Base-by-base conservation (phyloP, 1,139 yeast genomes). In the Yamadazyma mexicana region DNA sequence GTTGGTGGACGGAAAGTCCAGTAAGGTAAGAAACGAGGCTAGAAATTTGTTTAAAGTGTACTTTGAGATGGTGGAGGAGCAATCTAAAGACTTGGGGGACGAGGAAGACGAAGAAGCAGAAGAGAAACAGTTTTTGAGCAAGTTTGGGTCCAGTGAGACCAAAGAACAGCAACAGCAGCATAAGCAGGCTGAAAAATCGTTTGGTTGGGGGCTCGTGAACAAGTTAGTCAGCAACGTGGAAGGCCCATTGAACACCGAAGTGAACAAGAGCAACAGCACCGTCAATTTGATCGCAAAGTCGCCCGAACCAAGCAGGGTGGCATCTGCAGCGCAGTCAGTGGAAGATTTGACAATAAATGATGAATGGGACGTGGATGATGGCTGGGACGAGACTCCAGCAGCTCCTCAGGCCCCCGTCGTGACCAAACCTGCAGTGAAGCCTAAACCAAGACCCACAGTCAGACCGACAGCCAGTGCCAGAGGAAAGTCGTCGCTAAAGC, bases 1-100 rank as follows among this genome's bases (percentile, higher is more conserved):
- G 0, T 67, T 92, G 43, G 74, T 92, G 61, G 98, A 92, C 57
- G 75, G 70, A 40, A 83, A 83, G 41, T 72, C 79, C 1, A 47
- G 47, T n/a, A 74, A 77, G 40, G 92, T 91, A 1, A 70, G 98
- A 40, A 60, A 61, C 1, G 87, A 84, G 52, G 95, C 97, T 0
- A 79, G 78, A 47, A 62, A 71, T 37, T 73, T 88, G 0, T 82
- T 89, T 54, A 79, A 81, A 28, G 48, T 75, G 25, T 87, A 84
- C 54, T 73, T 88, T 57, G 68, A 69, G 14, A 78, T 81, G 42
- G 83, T 88, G 30, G 83, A 81, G 47, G 61, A 62, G 18, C 87
- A 83, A 48, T 85, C 94, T 0, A 62, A 69, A 1, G 59, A 67
- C 3, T 61, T 86, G 41, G 81, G 86, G 1, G 61, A 62, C 9